These are phyloP conservation scores for Geranium incanum DNA, from an alignment of 441 rosid species.

Conservation along the genomic window DNA sequence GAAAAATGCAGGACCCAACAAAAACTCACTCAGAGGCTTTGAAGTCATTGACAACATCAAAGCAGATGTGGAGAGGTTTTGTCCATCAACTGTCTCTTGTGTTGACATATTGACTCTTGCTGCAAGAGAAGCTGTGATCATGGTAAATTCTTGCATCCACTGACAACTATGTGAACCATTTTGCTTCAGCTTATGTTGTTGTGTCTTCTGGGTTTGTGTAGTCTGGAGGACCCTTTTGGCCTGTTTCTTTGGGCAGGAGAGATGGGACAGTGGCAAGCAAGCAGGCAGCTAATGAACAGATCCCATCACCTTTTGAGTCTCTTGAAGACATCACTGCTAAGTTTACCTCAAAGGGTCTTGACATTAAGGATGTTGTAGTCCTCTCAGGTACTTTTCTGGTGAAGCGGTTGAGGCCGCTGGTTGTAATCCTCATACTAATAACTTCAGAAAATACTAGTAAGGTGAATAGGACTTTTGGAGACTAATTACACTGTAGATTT, in stretches of 20 bases:
- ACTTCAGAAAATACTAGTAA: too few relatives aligned
- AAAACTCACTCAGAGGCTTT: constrained; percentile 52
- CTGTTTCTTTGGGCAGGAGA: constrained; percentile 48
- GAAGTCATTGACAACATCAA: constrained; percentile 59
- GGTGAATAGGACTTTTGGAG: too few relatives aligned
- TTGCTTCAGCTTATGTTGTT: not conserved
- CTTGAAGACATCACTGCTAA: constrained; percentile 49
- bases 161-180: too few relatives aligned
- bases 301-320: constrained; percentile 53
- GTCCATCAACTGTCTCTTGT: constrained; percentile 60
- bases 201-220: not conserved
- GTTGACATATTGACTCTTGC: constrained; percentile 53
- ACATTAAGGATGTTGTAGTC: constrained; percentile 52
- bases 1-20: constrained; percentile 41
- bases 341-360: constrained; percentile 55
- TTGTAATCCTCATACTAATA: too few relatives aligned
- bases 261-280: constrained; percentile 43
- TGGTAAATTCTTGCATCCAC: constrained; percentile 27
- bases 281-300: constrained; percentile 41
- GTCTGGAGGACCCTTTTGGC: constrained; percentile 25
- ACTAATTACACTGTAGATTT: too few relatives aligned
- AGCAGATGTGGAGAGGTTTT: constrained; percentile 44
- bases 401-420: too few relatives aligned
- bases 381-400: constrained; percentile 42
- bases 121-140: constrained; percentile 50